A percentile compares a stretch with the other conserved stretches of the same genome.
Evolutionary conservation across 108 stramenopile species (phyloP).

Genomic region (Pseudonitzschia multiseries): DNA sequence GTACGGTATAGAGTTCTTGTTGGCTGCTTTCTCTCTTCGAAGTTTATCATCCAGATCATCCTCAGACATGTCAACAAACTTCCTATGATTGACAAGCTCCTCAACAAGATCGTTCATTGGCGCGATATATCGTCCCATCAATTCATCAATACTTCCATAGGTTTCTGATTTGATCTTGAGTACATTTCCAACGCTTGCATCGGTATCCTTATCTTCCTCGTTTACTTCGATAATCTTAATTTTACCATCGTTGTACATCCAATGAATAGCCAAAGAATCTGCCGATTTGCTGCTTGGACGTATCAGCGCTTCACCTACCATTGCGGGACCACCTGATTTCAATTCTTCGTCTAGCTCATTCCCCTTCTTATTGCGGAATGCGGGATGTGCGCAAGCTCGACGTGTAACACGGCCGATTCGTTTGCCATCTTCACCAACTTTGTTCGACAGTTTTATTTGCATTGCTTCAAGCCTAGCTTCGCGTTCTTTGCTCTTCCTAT

Average conservation of each 20-base stretch:
- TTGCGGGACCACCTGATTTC: slow-evolving; percentile 61
- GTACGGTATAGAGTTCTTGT: slow-evolving; percentile 64
- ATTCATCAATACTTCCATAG: slow-evolving; percentile 87
- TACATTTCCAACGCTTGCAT: slow-evolving; percentile 80
- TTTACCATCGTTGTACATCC: slow-evolving; percentile 75
- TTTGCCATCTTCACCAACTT: slow-evolving; percentile 43
- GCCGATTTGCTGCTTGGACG: slow-evolving; percentile 79
- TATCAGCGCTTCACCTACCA: slow-evolving; percentile 86
- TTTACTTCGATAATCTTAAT: slow-evolving; percentile 84
- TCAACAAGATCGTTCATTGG: slow-evolving; percentile 89
- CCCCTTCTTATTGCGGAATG: slow-evolving; percentile 78
- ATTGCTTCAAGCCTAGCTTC: slow-evolving; percentile 74
- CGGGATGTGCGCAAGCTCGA: slow-evolving; percentile 86
- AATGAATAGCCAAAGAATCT: slow-evolving; percentile 84
- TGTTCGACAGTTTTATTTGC: slow-evolving; percentile 47
- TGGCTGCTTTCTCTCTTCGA: slow-evolving; percentile 51
- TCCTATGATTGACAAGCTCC: slow-evolving; percentile 75
- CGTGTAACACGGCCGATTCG: slow-evolving; percentile 64
- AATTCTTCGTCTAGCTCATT: slow-evolving; percentile 75
- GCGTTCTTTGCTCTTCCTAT: slow-evolving; percentile 73
- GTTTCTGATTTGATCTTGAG: slow-evolving; percentile 83
- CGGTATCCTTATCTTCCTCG: slow-evolving; percentile 86
- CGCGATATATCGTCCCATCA: slow-evolving; percentile 82
- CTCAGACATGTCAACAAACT: slow-evolving; percentile 74
- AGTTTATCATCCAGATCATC: slow-evolving; percentile 82